phyloP scores from a whole-genome alignment of 306 rosid species.

The Pyrus bretschneideri region DNA sequence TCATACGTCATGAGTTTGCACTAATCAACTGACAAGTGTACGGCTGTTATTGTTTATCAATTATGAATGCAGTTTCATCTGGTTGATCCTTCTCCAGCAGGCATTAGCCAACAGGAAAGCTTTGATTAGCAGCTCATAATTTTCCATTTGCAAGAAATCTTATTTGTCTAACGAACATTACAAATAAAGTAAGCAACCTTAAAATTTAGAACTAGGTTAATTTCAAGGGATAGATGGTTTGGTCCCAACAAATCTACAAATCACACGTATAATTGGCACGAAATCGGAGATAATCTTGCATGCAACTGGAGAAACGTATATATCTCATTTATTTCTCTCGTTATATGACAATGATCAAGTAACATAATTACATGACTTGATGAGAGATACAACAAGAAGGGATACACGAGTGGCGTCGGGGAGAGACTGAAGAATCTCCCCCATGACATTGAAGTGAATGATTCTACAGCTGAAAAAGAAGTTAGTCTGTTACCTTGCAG shows the following conservation, averaged over 20 bases:
- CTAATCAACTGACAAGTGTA: neutral
- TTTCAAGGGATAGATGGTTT: neutral
- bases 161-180: neutral
- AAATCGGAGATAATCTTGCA: neutral
- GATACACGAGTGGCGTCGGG: neutral
- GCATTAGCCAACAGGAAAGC: too few relatives aligned
- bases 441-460: too few relatives aligned
- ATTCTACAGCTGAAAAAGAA: neutral
- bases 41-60: neutral
- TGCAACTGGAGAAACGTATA: neutral
- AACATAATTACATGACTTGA: too few relatives aligned
- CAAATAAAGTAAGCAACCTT: neutral
- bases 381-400: neutral
- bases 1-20: neutral
- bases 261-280: neutral
- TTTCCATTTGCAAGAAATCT: neutral
- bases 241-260: neutral
- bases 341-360: too few relatives aligned
- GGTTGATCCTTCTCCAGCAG: neutral
- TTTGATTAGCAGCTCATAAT: too few relatives aligned
- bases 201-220: neutral
- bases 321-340: neutral
- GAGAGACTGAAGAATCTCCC: neutral
- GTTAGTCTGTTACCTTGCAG: conserved; percentile 45
- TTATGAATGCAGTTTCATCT: neutral